These are phyloP conservation scores for Amylocystis lapponica DNA, from an alignment of 768 basidiomycete species.

Conservation along the genomic window DNA sequence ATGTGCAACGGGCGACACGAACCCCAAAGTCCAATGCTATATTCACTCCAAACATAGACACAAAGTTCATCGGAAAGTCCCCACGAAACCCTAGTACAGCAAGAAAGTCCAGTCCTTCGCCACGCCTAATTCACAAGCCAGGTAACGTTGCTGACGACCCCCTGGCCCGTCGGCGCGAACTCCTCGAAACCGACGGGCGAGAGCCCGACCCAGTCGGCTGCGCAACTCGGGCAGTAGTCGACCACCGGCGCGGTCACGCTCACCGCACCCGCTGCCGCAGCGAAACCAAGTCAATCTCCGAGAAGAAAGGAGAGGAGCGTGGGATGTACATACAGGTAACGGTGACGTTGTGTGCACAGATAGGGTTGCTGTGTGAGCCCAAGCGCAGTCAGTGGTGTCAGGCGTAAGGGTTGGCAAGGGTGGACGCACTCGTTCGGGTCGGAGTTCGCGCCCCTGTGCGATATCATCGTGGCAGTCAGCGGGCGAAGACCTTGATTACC, in stretches of 20 bases:
- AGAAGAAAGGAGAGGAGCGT: too few species aligned
- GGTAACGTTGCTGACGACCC: slow-evolving; percentile 24
- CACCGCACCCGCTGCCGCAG: too few species aligned
- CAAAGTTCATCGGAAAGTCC: too few species aligned
- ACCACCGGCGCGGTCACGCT: slow-evolving; percentile 24
- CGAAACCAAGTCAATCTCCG: too few species aligned
- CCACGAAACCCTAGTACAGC: too few species aligned
- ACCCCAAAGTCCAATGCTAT: too few species aligned
- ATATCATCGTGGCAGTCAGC: too few species aligned
- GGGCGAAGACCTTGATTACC: not conserved
- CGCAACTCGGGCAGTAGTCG: slow-evolving; percentile 18
- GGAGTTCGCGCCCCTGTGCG: slow-evolving; percentile 9
- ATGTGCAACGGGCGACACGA: too few species aligned
- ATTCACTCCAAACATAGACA: too few species aligned
- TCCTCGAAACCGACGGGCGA: slow-evolving; percentile 21
- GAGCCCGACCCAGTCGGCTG: slow-evolving; percentile 23
- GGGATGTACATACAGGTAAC: slow-evolving; percentile 20
- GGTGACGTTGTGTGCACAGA: slow-evolving; percentile 23
- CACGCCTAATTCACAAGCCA: too few species aligned
- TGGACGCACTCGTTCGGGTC: slow-evolving; percentile 14
- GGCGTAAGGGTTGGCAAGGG: not conserved
- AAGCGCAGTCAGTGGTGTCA: too few species aligned
- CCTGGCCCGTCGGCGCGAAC: slow-evolving; percentile 23
- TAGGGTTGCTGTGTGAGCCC: slow-evolving; percentile 26
- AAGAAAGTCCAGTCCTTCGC: too few species aligned